Base-by-base conservation (phyloP, 768 basidiomycete species). In the Lepiota subincarnata region DNA sequence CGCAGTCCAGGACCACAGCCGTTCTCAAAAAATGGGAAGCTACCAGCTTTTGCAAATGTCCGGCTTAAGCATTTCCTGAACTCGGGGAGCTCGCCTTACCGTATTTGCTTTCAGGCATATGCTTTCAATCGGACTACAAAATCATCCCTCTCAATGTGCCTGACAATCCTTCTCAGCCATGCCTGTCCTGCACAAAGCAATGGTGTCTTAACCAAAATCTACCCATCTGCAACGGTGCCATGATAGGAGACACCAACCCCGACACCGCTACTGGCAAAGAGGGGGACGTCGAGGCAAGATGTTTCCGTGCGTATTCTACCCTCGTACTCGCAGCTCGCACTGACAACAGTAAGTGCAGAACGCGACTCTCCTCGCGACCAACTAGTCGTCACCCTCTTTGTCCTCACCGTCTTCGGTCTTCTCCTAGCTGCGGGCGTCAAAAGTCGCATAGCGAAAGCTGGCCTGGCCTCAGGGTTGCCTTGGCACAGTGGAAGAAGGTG, bases 321-420 rank as follows among this genome's bases (percentile, higher is more conserved):
- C 59, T 60, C 44, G 18, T 41, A 34, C 35, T 20, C 13, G 8
- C 41, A 26, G 53, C 38, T 38, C 48, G 38, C 3, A 24, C 48
- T 41, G 48, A 49, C 10, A 26, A 50, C 57, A 51, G 49, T 63
- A 64, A 50, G 57, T 53, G 54, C 69, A 96, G 93, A 95, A 73
- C 83, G 94, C 57, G 93, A 96, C 74, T 94, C 91, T 16, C 94
- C 94, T n/a, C 73, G 93, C 67, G 94, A 97, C 71, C 93, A 96
- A 65, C 76, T 95, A 24, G 87, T 96, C 28, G 94, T 96, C 42
- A 93, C 92, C 14, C 74, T 95, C 48, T 97, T 96, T 73, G 75
- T 96, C 24, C 71, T 97, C 58, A 89, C 85, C 26, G 86, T 97
- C 22, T 86, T 95, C 60, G 92, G 91, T 18, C 78, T 96, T 53